phyloP scores from a whole-genome alignment of 129 eudicot genomes.

The Chrysanthemum lavandulifolium region DNA sequence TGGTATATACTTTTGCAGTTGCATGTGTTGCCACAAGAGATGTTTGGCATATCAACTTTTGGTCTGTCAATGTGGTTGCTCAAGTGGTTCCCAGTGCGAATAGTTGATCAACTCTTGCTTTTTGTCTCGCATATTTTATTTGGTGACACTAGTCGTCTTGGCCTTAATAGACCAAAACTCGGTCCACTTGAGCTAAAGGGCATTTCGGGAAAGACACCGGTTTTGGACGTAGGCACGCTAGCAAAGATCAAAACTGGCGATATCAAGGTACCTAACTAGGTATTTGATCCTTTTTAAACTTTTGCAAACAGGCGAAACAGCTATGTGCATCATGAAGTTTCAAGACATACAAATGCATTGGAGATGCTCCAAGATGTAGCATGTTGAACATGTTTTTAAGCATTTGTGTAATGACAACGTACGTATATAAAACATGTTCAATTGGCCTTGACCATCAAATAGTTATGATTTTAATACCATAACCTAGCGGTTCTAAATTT shows the following conservation, averaged over 20 bases:
- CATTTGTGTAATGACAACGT: background rate
- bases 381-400: background rate
- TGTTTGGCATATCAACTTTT: slow-evolving; percentile 64
- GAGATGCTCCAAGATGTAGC: too few relatives aligned
- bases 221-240: slow-evolving; percentile 62
- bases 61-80: slow-evolving; percentile 53
- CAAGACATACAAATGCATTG: too few relatives aligned
- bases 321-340: too few relatives aligned
- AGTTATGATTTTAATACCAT: background rate
- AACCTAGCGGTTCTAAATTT: background rate
- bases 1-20: slow-evolving; percentile 38
- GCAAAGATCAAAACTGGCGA: slow-evolving; percentile 47
- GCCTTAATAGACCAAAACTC: slow-evolving; percentile 49
- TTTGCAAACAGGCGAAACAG: too few relatives aligned
- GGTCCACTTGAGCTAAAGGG: slow-evolving; percentile 60
- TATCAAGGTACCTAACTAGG: slow-evolving; percentile 41
- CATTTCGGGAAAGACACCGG: slow-evolving; percentile 59
- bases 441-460: background rate
- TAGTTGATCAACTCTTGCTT: slow-evolving; percentile 54
- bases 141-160: slow-evolving; percentile 46
- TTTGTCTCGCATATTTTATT: slow-evolving; percentile 43
- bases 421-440: background rate
- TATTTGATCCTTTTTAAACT: background rate
- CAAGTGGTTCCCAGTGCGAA: slow-evolving; percentile 51
- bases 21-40: slow-evolving; percentile 63